Evolutionary conservation across 352 stramenopile genomes (phyloP), one percentile per base, ranked within the genome.

Genomic region (Globisporangium polare): DNA sequence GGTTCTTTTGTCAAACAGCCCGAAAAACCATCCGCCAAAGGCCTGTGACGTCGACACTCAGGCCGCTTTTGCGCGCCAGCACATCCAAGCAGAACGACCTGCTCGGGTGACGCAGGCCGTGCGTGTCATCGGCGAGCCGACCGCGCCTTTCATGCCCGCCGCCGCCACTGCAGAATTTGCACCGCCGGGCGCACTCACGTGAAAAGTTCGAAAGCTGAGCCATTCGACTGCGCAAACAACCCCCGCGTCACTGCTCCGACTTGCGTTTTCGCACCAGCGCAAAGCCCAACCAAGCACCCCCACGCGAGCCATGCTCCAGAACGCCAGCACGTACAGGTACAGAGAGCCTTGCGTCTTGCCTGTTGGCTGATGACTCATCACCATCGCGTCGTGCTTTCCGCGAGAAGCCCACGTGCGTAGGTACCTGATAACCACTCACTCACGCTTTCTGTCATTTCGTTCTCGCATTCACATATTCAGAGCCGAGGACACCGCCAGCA

Each of bases 151-250:
- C 31, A 15, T 1, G n/a, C n/a, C n/a, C n/a, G n/a, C n/a, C 8
- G 50, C 43, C 9, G 10, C 15, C 29, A 56, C 50, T 56, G 29
- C 31, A 56, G 50, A 56, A 43, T 56, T 56, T 43, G 50, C 50
- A 55, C 27, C 49, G 17, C 47, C 47, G 24, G 26, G 18, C 26
- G n/a, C 29, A 26, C 45, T 27, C 24, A 29, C 22, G 12, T 4
- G 17, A 27, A 13, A 27, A n/a, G n/a, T n/a, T n/a, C n/a, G n/a
- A n/a, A 33, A 33, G 29, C 17, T 20, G 18, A 45, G 39, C 39
- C 39, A 7, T 45, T 45, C 33, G 49, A 55, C 27, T 56, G 50
- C 50, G 27, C 50, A 56, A 56, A 43, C 50, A 56, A 33, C 29
- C 5, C 50, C 50, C 29, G 29, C 27, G 27, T 55, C 27, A 24